A percentile compares a stretch with the other conserved stretches of the same genome.
These are phyloP conservation scores for Rhodofomes roseus DNA, from an alignment of 1,284 basidiomycete species.

Conservation along the genomic window DNA sequence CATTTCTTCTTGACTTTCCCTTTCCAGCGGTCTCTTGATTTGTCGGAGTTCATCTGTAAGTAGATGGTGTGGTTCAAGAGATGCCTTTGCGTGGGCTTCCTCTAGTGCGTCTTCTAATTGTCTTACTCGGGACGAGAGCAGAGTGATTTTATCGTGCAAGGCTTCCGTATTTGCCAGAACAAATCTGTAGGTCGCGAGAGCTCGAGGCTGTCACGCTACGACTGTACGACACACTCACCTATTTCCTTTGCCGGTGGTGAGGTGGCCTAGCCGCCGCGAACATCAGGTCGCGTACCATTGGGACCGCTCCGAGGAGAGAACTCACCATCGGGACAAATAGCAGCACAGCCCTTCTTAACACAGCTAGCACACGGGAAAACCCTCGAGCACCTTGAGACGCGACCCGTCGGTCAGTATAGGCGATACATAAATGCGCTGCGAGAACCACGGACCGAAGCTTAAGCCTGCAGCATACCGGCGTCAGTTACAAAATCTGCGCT, in stretches of 20 bases:
- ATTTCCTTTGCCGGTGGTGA: slow-evolving; percentile 72
- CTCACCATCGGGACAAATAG: slow-evolving; percentile 62
- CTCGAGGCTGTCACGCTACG: neutral
- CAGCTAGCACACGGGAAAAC: slow-evolving; percentile 65
- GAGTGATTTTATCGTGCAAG: slow-evolving; percentile 63
- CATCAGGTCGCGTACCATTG: neutral
- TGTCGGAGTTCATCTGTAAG: slow-evolving; percentile 55
- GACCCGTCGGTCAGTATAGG: slow-evolving; percentile 10
- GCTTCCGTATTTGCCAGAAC: slow-evolving; percentile 66
- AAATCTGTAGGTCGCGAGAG: slow-evolving; percentile 38
- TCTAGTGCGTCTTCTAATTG: slow-evolving; percentile 61
- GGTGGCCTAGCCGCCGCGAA: slow-evolving; percentile 40
- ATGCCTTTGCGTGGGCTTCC: slow-evolving; percentile 44
- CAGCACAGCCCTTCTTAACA: slow-evolving; percentile 61
- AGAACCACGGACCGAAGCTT: slow-evolving; percentile 53
- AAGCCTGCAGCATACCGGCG: slow-evolving; percentile 35
- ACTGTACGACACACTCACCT: slow-evolving; percentile 35
- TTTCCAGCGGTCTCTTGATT: slow-evolving; percentile 61
- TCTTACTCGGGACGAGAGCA: slow-evolving; percentile 55
- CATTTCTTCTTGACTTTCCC: slow-evolving; percentile 29
- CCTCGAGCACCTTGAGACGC: slow-evolving; percentile 49
- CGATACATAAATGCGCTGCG: slow-evolving; percentile 7
- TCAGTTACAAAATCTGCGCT: neutral
- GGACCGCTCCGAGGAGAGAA: slow-evolving; percentile 7
- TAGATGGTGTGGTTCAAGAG: slow-evolving; percentile 49